Evolutionary conservation across 2,329 filamentous ascomycete genomes (phyloP).

Genomic region (Xylaria hypoxylon): DNA sequence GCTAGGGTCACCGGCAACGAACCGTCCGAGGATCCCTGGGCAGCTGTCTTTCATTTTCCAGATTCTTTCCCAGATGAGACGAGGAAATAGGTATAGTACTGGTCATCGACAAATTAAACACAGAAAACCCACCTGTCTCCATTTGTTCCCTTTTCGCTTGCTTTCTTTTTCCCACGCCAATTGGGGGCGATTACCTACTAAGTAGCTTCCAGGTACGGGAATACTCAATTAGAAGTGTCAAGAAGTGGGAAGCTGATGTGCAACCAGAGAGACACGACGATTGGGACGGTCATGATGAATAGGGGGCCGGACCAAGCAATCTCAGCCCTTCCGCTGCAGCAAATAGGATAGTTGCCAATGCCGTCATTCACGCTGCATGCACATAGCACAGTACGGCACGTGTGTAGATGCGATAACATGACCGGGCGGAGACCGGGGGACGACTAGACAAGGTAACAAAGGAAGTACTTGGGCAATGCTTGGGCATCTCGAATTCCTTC

Average conservation of each 20-base stretch:
- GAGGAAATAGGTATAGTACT: background rate
- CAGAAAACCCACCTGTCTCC: constrained; percentile 9
- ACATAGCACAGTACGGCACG: background rate
- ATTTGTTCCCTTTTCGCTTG: constrained; percentile 19
- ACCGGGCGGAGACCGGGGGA: constrained; percentile 1
- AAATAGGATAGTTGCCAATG: constrained; percentile 14
- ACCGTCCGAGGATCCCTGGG: constrained; percentile 27
- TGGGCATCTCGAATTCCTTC: no score
- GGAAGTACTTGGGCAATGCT: no score
- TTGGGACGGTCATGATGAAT: constrained; percentile 11
- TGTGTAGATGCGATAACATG: background rate
- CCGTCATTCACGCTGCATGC: constrained; percentile 9
- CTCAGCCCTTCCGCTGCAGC: constrained; percentile 5
- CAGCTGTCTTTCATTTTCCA: constrained; percentile 7
- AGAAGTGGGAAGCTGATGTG: constrained; percentile 17
- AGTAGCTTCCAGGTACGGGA: constrained; percentile 1
- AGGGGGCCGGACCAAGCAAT: constrained; percentile 21
- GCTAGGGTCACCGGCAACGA: constrained; percentile 35
- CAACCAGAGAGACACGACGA: constrained; percentile 7
- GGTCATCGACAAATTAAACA: constrained; percentile 16
- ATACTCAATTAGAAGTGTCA: constrained; percentile 7
- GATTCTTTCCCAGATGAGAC: constrained; percentile 27
- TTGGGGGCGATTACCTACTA: constrained; percentile 4
- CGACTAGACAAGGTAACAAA: background rate
- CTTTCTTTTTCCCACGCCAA: constrained; percentile 19